Percentiles rank a stretch among this genome's conserved stretches.
These are phyloP conservation scores for Avena sativa DNA, from an alignment of 176 grass and related monocot genomes.

Conservation along the genomic window DNA sequence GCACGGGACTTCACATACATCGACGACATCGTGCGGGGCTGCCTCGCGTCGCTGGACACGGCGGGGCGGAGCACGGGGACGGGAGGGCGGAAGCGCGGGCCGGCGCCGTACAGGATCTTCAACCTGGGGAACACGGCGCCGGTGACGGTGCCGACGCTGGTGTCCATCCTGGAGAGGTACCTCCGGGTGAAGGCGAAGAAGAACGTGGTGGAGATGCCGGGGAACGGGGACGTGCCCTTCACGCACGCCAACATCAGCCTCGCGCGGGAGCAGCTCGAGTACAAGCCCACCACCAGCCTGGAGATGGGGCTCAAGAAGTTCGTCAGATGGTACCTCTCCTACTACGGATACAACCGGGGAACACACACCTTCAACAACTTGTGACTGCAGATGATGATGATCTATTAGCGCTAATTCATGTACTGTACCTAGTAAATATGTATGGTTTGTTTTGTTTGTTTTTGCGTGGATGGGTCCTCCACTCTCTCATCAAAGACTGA, in stretches of 20 bases:
- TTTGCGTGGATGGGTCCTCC: not conserved
- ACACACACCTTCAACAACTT: conserved; percentile 41
- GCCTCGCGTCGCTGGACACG: conserved; percentile 63
- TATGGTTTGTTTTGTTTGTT: not conserved
- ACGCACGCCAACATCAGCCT: conserved; percentile 78
- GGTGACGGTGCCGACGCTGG: conserved; percentile 61
- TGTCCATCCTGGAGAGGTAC: conserved; percentile 63
- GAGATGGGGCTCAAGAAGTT: conserved; percentile 76
- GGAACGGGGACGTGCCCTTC: conserved; percentile 74
- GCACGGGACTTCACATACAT: conserved; percentile 82
- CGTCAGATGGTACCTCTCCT: conserved; percentile 78
- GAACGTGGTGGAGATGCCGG: conserved; percentile 77
- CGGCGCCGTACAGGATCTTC: conserved; percentile 71
- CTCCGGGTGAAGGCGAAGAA: conserved; percentile 56
- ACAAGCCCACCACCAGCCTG: conserved; percentile 62
- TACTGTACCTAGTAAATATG: not conserved
- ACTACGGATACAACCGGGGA: conserved; percentile 64
- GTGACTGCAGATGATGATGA: not conserved
- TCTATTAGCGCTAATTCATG: not conserved
- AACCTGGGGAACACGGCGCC: conserved; percentile 82
- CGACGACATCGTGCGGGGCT: conserved; percentile 69
- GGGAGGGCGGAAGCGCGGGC: conserved; percentile 49
- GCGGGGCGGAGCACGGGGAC: conserved; percentile 62
- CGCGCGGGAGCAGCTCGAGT: conserved; percentile 56
- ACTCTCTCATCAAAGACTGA: conserved; percentile 13